Conservation (phyloP, 2,329 filamentous ascomycete species). For the Diaporthe longicolla region DNA sequence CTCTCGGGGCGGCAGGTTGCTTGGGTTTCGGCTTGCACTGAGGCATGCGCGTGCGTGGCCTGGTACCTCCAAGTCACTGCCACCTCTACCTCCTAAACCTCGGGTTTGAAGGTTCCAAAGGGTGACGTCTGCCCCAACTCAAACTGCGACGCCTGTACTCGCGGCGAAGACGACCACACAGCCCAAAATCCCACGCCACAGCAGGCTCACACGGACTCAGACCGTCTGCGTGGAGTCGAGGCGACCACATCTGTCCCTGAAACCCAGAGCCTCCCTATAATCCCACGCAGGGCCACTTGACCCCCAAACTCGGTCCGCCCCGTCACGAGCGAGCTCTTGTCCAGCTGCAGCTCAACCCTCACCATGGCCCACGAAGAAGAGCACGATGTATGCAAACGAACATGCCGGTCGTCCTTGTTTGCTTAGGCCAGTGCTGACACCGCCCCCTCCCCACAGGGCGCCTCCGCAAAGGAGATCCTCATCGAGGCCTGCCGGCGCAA, state of each 20-base stretch:
- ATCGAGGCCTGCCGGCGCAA: conserved; percentile 95
- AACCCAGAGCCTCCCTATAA: conserved; percentile 18
- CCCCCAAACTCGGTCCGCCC: neutral
- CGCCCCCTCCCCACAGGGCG: conserved; percentile 72
- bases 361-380: conserved; percentile 47
- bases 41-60: conserved; percentile 1
- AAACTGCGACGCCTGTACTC: conserved; percentile 9
- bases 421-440: conserved; percentile 44
- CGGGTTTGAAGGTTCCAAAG: conserved; percentile 22
- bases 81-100: conserved; percentile 47
- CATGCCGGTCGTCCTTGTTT: neutral
- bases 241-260: conserved; percentile 32
- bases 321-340: neutral
- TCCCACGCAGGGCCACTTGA: conserved; percentile 14
- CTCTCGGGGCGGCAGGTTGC: conserved; percentile 1
- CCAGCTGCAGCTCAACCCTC: neutral
- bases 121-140: conserved; percentile 23
- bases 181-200: conserved; percentile 18
- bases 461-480: conserved; percentile 85
- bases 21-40: conserved; percentile 17
- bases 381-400: conserved; percentile 47
- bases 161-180: conserved; percentile 5
- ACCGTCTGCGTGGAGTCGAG: neutral
- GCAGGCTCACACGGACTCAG: neutral
- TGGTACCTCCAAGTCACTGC: conserved; percentile 43